These are phyloP conservation scores for Phlyctochytrium bullatum DNA, from an alignment of 192 early-diverging fungal species.

Conservation along the genomic window DNA sequence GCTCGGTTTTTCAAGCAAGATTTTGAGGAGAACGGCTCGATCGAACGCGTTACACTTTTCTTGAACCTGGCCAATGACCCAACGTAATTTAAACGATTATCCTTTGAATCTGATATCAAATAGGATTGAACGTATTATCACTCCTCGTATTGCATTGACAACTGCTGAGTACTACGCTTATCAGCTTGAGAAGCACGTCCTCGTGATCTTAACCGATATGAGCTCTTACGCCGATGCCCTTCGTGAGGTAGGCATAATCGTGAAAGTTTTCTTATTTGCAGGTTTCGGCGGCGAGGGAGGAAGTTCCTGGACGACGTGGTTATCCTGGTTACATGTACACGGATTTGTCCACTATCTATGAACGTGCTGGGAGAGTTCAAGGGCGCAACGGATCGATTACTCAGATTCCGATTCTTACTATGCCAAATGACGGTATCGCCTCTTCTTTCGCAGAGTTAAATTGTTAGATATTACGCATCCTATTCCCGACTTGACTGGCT, in stretches of 20 bases:
- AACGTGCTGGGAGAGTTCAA: slow-evolving; percentile 95
- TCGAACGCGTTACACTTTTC: slow-evolving; percentile 98
- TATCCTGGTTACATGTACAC: slow-evolving; percentile 99
- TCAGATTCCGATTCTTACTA: slow-evolving; percentile 99
- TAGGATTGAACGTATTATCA: slow-evolving; percentile 98
- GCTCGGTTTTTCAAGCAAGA: slow-evolving; percentile 99
- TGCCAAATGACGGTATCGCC: slow-evolving; percentile 96
- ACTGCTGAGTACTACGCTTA: slow-evolving; percentile 99
- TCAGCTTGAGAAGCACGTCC: slow-evolving; percentile 98
- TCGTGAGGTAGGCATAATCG: slow-evolving; percentile 71
- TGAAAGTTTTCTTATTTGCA: slow-evolving; percentile 13
- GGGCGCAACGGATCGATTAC: slow-evolving; percentile 98
- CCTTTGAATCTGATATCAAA: neutral
- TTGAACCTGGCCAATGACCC: slow-evolving; percentile 99
- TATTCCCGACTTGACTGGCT: slow-evolving; percentile 99
- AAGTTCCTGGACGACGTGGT: slow-evolving; percentile 98
- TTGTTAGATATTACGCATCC: slow-evolving; percentile 93
- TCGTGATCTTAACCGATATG: slow-evolving; percentile 99
- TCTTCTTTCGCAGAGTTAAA: neutral
- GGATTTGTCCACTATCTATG: slow-evolving; percentile 99
- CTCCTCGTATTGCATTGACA: slow-evolving; percentile 95
- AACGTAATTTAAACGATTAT: slow-evolving; percentile 54
- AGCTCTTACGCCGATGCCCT: slow-evolving; percentile 98
- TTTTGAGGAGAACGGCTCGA: slow-evolving; percentile 99
- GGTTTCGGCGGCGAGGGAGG: slow-evolving; percentile 98